phyloP scores from a whole-genome alignment of 179 eudicot species.

The Camellia oleifera region DNA sequence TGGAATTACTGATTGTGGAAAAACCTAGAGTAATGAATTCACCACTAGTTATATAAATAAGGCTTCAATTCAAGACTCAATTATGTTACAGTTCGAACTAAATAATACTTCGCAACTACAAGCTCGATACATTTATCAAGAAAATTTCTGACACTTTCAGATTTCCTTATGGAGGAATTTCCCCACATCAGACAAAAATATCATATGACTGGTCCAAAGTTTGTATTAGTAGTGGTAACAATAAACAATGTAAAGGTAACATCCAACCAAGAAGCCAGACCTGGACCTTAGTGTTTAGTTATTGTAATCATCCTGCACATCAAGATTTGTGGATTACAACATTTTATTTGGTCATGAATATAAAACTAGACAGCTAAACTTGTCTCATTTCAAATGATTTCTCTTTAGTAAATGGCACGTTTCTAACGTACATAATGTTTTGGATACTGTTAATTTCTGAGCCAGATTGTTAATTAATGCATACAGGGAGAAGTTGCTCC shows the following conservation, averaged over 20 bases:
- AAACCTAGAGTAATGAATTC: too few species aligned
- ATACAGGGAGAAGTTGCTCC: too few species aligned
- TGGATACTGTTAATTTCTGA: too few species aligned
- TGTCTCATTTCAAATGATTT: conserved; percentile 4
- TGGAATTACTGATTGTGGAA: too few species aligned
- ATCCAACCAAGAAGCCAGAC: neutral
- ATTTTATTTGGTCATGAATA: neutral
- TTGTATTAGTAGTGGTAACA: neutral
- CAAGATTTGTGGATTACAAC: neutral
- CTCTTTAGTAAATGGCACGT: neutral
- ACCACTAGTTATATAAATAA: too few species aligned
- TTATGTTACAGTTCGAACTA: too few species aligned
- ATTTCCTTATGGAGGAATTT: neutral
- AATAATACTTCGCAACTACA: too few species aligned
- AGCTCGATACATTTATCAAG: too few species aligned
- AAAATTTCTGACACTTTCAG: neutral
- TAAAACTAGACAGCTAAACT: neutral
- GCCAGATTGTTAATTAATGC: too few species aligned
- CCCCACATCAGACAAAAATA: neutral
- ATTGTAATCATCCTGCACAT: neutral
- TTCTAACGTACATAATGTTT: too few species aligned
- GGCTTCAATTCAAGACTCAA: too few species aligned
- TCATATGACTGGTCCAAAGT: neutral
- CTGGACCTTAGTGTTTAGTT: neutral
- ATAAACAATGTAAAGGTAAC: neutral